Evolutionary conservation across 1,284 basidiomycete species (phyloP), one percentile per base, ranked within the genome.

Genomic region (Moniliella sp.): DNA sequence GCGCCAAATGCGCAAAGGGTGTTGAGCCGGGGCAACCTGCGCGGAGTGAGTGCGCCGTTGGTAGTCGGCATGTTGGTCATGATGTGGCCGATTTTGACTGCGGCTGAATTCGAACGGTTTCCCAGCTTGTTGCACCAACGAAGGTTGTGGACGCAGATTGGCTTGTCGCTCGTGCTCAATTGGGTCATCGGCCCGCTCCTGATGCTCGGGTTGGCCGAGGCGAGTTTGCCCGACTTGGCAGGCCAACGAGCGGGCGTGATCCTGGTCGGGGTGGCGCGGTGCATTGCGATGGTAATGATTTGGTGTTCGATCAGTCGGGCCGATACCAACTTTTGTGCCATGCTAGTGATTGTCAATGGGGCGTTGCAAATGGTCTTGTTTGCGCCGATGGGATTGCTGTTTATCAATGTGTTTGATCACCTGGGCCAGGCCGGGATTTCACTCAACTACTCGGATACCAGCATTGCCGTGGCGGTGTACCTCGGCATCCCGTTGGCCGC

Each of bases 181-280:
- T 84, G 80, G 82, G 65, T 83, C 37, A 40, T 79, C 11, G 78
- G 73, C 0, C 79, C 79, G 0, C 50, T 63, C 14, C 27, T 82
- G 25, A 86, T 84, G 81, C 69, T 82, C 4, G 79, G 65, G 0
- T 55, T 81, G 16, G 78, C 80, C 2, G 83, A 78, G 76, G 78
- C 77, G 0, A 77, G 77, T 1, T 66, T 86, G 1, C 80, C 79
- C 0, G 80, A 83, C 34, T 34, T 57, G 8, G 35, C 33, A 11
- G 36, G 35, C 4, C 58, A 62, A 35, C 39, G 62, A 2, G 63
- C 61, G 0, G 68, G 72, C 4, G 66, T 74, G 19, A 67, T 74
- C 50, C 62, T 74, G 51, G 67, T 71, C 28, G 68, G 75, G 4
- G 54, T 75, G 0, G 77, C 67, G 4, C 45, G 67, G 26, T 69